Evolutionary conservation across 768 basidiomycete genomes (phyloP).

Genomic region (Cubamyces lactineus): DNA sequence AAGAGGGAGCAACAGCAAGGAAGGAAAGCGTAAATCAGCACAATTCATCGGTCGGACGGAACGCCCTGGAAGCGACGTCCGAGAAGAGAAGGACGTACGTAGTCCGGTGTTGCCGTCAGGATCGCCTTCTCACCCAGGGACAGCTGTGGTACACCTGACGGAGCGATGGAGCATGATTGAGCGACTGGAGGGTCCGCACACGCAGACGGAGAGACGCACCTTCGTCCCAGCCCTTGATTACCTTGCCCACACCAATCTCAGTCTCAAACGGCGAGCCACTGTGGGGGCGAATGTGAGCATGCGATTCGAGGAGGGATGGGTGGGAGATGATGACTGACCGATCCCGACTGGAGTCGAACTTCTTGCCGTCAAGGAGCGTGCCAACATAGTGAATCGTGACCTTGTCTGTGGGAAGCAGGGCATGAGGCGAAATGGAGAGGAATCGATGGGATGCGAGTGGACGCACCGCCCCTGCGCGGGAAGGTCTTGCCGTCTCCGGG

Average conservation of each 20-base stretch:
- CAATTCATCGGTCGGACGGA: conserved; percentile 3
- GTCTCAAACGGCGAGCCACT: conserved; percentile 68
- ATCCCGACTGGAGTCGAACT: conserved; percentile 79
- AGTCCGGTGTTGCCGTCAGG: conserved; percentile 74
- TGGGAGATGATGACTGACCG: conserved; percentile 50
- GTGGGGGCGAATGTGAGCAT: conserved; percentile 13
- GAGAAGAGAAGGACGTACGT: conserved; percentile 49
- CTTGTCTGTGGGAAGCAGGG: conserved; percentile 49
- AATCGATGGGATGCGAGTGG: conserved; percentile 10
- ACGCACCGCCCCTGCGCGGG: conserved; percentile 74
- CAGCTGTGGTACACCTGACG: conserved; percentile 71
- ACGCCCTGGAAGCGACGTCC: conserved; percentile 32
- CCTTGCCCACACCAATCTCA: conserved; percentile 76
- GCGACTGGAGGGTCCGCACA: conserved; percentile 13
- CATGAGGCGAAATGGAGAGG: conserved; percentile 13
- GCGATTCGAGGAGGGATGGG: not conserved
- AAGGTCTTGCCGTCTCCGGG: conserved; percentile 65
- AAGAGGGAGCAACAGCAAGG: not conserved
- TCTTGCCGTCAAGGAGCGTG: conserved; percentile 60
- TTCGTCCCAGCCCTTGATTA: conserved; percentile 92
- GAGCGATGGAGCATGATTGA: conserved; percentile 21
- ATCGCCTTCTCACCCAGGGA: conserved; percentile 76
- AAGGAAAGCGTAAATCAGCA: not conserved
- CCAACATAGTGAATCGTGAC: conserved; percentile 84
- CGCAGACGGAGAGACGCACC: conserved; percentile 47